Evolutionary conservation across 495 filamentous ascomycete genomes (phyloP), one percentile per base, ranked within the genome.

Genomic region (Stereocaulon alpinum): DNA sequence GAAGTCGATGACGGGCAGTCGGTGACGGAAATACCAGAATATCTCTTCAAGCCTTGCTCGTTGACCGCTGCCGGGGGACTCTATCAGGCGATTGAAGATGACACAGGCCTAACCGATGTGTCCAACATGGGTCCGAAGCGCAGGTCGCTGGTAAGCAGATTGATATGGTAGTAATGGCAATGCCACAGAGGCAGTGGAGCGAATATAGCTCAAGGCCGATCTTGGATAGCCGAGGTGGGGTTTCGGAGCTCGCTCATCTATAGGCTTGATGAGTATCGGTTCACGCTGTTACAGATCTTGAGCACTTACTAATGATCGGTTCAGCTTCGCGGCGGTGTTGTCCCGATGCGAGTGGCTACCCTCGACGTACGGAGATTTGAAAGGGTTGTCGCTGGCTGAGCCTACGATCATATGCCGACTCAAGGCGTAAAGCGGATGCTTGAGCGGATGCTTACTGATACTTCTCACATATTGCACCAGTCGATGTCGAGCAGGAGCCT

Each of bases 401-500:
- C 29, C 29, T 2, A 29, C 30, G 34, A 52, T 11, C 32, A 52
- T 37, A 52, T 2, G 17, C 29, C 0, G 1, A 22, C 29, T 18
- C 17, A 34, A 3, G 30, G 6, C 12, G 9, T 34, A 34, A 9
- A 11, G 20, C 49, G 49, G 49, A 52, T 34, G 49, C 9, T 52
- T 52, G 2, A 11, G 20, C 49, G 49, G 49, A 52, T 34, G 49
- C 9, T 52, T 52, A 52, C 49, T 29, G 49, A 52, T 32, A 37
- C 49, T 30, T 30, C 27, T 52, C 49, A 32, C 18, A 12, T 29
- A 52, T 29, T 12, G 29, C 3, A 52, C 49, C 49, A 52, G 30
- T 30, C 6, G 18, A 11, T 15, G 30, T 52, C 30, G 30, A 18
- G 49, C 49, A 37, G 3, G 18, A n/a, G 34, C 4, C 10, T 7